phyloP scores from a whole-genome alignment of 139 green algal species.

The Picocystis salinarum region DNA sequence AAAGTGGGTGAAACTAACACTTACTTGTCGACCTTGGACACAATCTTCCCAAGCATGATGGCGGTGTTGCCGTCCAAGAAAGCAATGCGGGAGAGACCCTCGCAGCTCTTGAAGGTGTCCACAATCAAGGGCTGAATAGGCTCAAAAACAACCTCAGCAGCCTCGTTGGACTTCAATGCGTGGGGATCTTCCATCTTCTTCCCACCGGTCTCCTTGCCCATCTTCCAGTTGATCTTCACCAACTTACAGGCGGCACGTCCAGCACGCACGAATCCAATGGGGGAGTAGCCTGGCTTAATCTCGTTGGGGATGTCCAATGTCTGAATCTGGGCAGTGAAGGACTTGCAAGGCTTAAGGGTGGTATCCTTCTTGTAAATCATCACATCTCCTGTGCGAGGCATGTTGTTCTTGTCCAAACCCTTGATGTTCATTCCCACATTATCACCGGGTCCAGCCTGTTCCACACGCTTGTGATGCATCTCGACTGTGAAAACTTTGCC shows the following conservation, averaged over 20 bases:
- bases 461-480: constrained; percentile 98
- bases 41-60: constrained; percentile 88
- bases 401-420: constrained; percentile 81
- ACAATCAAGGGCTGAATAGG: constrained; percentile 67
- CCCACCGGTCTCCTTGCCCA: constrained; percentile 81
- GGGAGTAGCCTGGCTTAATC: constrained; percentile 75
- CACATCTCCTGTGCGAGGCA: constrained; percentile 70
- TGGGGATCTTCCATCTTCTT: constrained; percentile 76
- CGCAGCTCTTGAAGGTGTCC: constrained; percentile 77
- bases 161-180: constrained; percentile 80
- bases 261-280: constrained; percentile 77
- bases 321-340: constrained; percentile 81
- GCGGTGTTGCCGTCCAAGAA: constrained; percentile 86
- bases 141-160: constrained; percentile 66
- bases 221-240: constrained; percentile 69
- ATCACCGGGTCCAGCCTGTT: constrained; percentile 65
- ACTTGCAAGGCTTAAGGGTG: constrained; percentile 49
- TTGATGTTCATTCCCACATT: constrained; percentile 99
- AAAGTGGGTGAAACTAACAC: too few relatives aligned
- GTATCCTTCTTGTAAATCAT: constrained; percentile 81
- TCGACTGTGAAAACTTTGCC: constrained; percentile 98
- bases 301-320: constrained; percentile 79
- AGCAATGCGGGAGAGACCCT: constrained; percentile 77
- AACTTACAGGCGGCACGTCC: constrained; percentile 70
- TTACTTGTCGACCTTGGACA: constrained; percentile 39